Base-by-base conservation (phyloP, 225 moss, liverwort and hornwort species). In the Sphagnum tenellum region DNA sequence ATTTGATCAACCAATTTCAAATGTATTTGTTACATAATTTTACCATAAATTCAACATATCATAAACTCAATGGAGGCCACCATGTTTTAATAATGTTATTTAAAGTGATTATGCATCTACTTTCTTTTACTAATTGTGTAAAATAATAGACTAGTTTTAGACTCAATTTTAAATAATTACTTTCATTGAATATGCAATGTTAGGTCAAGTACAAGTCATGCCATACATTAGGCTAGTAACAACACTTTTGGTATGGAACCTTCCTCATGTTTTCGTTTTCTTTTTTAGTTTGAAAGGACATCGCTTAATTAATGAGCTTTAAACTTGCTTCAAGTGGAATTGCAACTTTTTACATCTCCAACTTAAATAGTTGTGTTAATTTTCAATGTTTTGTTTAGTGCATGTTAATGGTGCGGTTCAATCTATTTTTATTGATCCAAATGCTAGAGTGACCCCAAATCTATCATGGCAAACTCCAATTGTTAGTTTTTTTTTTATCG, bases 301-400 rank as follows among this genome's bases (percentile, higher is more conserved):
- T 44, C 48, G 54, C 65, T 46, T 29, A 29, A 29, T 50, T 50
- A 3, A 5, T 50, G 14, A 66, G 51, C 51, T 29, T 5, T 12
- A 64, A 64, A 9, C 64, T 49, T 48, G 64, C 64, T 29, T 66
- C 65, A 12, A 66, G 4, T 46, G 65, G 65, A 46, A 51, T 66
- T 8, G n/a, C 10, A 66, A 66, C 50, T 14, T 66, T 45, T 13
- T 29, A 11, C 8, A 46, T 48, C 11, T 8, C 49, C 65, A 66
- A 46, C 9, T 66, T 66, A 55, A 52, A 64, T 48, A 46, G 49
- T 64, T 47, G 10, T 6, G 46, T n/a, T n/a, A n/a, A n/a, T n/a
- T 55, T 51, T 50, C 14, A 44, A 53, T 53, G 51, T 66, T 66
- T 50, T 14, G 3, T 55, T 54, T 66, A 53, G 52, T 51, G 14